Evolutionary conservation across 768 basidiomycete genomes (phyloP).

Genomic region (Naganishia onofrii): DNA sequence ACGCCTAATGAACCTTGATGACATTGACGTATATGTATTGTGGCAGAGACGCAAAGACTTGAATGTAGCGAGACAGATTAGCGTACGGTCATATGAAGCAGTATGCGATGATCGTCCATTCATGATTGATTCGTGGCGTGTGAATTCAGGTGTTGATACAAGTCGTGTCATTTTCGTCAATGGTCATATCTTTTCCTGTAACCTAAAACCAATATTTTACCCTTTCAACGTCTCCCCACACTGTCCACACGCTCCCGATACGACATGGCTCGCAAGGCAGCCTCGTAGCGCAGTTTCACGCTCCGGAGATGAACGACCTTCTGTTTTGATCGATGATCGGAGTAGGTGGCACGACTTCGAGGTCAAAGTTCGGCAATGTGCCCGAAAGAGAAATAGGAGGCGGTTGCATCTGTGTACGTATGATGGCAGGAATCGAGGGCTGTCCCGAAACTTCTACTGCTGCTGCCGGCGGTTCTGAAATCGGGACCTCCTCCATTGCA

Average conservation of each 20-base stretch:
- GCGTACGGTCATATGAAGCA: background rate
- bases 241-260: background rate
- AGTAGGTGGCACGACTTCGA: slow-evolving; percentile 28
- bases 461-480: no score
- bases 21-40: background rate
- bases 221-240: no score
- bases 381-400: background rate
- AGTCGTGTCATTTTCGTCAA: background rate
- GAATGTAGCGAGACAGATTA: background rate
- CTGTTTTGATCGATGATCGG: slow-evolving; percentile 12
- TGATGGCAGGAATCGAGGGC: background rate
- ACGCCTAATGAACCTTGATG: background rate
- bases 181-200: background rate
- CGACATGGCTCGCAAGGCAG: background rate
- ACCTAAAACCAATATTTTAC: background rate
- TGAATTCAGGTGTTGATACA: background rate
- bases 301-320: slow-evolving; percentile 4
- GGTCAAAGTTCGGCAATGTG: slow-evolving; percentile 8
- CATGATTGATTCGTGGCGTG: background rate
- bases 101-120: background rate
- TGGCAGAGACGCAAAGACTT: background rate
- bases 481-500: background rate
- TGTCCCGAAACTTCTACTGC: no score
- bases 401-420: background rate
- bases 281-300: background rate